These are phyloP conservation scores for Euryodendron excelsum DNA, from an alignment of 148 eudicot genomes.

Conservation along the genomic window DNA sequence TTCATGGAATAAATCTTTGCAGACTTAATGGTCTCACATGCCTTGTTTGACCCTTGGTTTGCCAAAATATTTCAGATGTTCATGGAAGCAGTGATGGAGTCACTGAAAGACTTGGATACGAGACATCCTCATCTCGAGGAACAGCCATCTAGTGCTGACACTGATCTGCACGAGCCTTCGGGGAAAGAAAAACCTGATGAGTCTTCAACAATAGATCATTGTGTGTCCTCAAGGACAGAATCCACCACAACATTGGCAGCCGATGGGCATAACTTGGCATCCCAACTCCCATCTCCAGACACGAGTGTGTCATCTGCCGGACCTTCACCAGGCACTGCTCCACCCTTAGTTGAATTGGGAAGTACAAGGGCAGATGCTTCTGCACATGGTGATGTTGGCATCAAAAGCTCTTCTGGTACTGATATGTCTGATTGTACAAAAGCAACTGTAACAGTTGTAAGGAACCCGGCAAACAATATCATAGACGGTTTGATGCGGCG, in stretches of 20 bases:
- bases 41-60: not conserved
- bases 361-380: conserved; percentile 26
- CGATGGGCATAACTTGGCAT: conserved; percentile 19
- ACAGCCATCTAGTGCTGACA: conserved; percentile 26
- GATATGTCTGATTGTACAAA: conserved; percentile 62
- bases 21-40: not conserved
- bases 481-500: conserved; percentile 27
- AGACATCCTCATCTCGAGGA: conserved; percentile 34
- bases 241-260: conserved; percentile 1
- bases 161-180: conserved; percentile 19
- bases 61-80: conserved; percentile 58
- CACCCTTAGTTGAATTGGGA: conserved; percentile 22
- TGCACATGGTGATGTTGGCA: conserved; percentile 15
- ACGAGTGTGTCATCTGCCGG: conserved; percentile 19
- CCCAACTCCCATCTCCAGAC: conserved; percentile 19
- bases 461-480: conserved; percentile 44
- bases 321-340: conserved; percentile 10
- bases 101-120: conserved; percentile 55
- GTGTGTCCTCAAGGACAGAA: conserved; percentile 8
- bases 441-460: conserved; percentile 79
- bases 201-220: conserved; percentile 11
- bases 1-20: too few species aligned
- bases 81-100: conserved; percentile 82
- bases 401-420: conserved; percentile 27
- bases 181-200: conserved; percentile 29